Evolutionary conservation across 345 rosid species (phyloP).

Genomic region (Diplotaxis tenuifolia): DNA sequence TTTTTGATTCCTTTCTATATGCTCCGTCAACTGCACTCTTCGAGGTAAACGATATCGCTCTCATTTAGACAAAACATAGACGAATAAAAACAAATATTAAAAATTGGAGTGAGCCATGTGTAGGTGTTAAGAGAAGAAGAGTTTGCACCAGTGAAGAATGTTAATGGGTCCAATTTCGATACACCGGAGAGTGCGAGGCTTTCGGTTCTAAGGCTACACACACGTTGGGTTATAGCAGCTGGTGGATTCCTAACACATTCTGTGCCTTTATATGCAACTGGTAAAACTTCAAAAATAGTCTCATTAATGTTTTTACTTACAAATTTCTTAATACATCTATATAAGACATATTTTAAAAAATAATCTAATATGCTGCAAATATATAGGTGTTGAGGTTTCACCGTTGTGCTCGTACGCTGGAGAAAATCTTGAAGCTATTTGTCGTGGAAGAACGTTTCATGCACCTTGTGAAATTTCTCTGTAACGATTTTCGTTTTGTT

Average conservation of each 20-base stretch:
- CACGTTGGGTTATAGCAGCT: constrained; percentile 96
- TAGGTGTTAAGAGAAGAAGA: constrained; percentile 93
- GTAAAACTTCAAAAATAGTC: constrained; percentile 37
- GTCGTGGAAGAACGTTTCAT: constrained; percentile 97
- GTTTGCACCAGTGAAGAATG: constrained; percentile 96
- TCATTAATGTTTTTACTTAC: neutral
- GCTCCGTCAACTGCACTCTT: constrained; percentile 97
- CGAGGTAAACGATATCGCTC: constrained; percentile 52
- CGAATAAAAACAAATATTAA: neutral
- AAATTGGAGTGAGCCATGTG: constrained; percentile 8
- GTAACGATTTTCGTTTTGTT: constrained; percentile 36
- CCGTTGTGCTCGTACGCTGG: constrained; percentile 90
- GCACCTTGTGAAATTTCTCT: constrained; percentile 97
- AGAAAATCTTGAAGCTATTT: constrained; percentile 94
- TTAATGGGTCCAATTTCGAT: constrained; percentile 84
- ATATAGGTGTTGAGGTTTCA: constrained; percentile 90
- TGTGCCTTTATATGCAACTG: constrained; percentile 92
- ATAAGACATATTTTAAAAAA: neutral
- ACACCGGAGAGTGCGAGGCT: constrained; percentile 96
- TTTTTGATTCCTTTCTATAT: constrained; percentile 95
- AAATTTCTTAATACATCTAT: no score
- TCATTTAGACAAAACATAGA: neutral
- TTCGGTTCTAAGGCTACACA: constrained; percentile 77
- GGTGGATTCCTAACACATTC: constrained; percentile 98
- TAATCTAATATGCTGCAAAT: neutral